These are phyloP conservation scores for Arachnomyces sp. DNA, from an alignment of 2,329 filamentous ascomycete genomes.

Conservation along the genomic window DNA sequence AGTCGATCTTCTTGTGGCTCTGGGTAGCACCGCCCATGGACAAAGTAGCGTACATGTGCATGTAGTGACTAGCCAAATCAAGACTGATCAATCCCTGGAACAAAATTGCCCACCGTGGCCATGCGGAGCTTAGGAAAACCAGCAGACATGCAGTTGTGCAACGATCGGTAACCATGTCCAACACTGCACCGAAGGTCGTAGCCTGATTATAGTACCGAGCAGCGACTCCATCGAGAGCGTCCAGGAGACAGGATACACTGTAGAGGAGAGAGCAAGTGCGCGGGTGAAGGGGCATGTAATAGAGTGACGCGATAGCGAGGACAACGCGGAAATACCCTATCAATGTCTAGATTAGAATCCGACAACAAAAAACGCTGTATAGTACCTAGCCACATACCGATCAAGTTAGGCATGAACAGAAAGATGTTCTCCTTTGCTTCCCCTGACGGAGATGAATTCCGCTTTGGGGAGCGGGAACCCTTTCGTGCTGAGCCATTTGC, in stretches of 20 bases:
- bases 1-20: slow-evolving; percentile 91
- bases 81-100: slow-evolving; percentile 91
- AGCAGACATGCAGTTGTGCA: slow-evolving; percentile 94
- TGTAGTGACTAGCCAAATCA: slow-evolving; percentile 93
- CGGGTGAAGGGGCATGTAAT: slow-evolving; percentile 99
- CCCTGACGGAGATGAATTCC: slow-evolving; percentile 19
- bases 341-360: not conserved
- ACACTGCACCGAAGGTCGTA: slow-evolving; percentile 88
- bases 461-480: slow-evolving; percentile 22
- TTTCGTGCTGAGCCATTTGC: slow-evolving; percentile 25
- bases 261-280: slow-evolving; percentile 82
- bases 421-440: slow-evolving; percentile 64
- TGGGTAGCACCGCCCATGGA: slow-evolving; percentile 71
- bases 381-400: slow-evolving; percentile 49
- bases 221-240: slow-evolving; percentile 91
- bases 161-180: slow-evolving; percentile 98
- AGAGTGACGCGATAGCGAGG: slow-evolving; percentile 80
- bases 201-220: slow-evolving; percentile 81
- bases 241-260: slow-evolving; percentile 87
- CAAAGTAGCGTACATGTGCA: slow-evolving; percentile 97
- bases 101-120: slow-evolving; percentile 85
- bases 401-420: slow-evolving; percentile 72
- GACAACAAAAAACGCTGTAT: not conserved
- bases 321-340: slow-evolving; percentile 70
- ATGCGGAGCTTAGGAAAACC: slow-evolving; percentile 89